Evolutionary conservation across 257 asterid genomes (phyloP), one percentile per base, ranked within the genome.

Genomic region (Jasminum sambac): DNA sequence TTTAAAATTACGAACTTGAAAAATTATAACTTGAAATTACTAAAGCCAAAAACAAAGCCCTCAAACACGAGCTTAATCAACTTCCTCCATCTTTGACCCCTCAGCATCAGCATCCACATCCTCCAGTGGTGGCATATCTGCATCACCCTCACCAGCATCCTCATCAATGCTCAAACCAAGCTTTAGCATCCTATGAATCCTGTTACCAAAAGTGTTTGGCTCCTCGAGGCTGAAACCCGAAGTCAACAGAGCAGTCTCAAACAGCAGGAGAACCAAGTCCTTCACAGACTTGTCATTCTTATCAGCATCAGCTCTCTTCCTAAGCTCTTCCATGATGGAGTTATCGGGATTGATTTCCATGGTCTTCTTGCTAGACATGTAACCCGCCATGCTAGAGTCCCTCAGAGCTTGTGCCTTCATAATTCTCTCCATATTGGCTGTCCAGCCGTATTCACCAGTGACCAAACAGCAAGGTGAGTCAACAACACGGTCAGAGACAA

Each of bases 251-350:
- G 90, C 76, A 5, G 93, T 87, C 86, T 87, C 93, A 1, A 85
- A 87, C 10, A 87, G 84, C 79, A 87, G 59, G 74, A 85, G 63
- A 0, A 87, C 93, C 83, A 87, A 76, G 63, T 87, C 90, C 86
- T 87, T 87, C 0, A 87, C 90, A 0, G 93, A 87, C 78, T 85
- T 87, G 72, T 85, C 94, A 1, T 87, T 87, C 86, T 87, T 85
- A 67, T 85, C 94, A 1, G 86, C 90, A 68, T 87, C 93, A 3
- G 93, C 93, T 73, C 93, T 85, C 86, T 87, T 87, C 79, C 93
- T 81, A 0, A 87, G 83, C 81, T 87, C 93, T 14, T 85, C 93
- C 93, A 85, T 85, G 72, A 87, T 87, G 2, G 88, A 75, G 62
- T 87, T 87, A 61, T 87, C 93, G 0, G 93, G 90, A 8, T 87